Evolutionary conservation across 106 monocot species (phyloP), one percentile per base, ranked within the genome.

Genomic region (Platanthera zijinensis): DNA sequence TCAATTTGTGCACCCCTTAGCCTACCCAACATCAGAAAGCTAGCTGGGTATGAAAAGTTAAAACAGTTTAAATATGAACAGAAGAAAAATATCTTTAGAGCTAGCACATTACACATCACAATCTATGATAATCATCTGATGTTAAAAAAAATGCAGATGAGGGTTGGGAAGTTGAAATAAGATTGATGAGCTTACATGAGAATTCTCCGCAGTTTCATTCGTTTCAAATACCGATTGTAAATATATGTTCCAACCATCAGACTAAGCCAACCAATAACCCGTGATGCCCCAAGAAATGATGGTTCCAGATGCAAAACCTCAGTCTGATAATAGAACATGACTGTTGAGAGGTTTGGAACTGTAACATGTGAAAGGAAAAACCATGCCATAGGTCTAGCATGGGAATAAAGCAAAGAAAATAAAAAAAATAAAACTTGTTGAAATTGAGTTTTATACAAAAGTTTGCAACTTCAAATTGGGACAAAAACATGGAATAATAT

Each of bases 241-340:
- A 59, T 73, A 69, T 83, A 88, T 71, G 90, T 84, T 46, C 93
- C 93, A 82, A 93, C 9, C 84, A 93, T 86, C 54, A 93, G 84
- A 21, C 93, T 86, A 57, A 84, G 79, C 90, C 90, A 93, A n/a
- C 93, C 93, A 57, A 93, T 67, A 32, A 93, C 93, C 78, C 90
- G 93, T 51, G 84, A 74, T 77, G 84, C 86, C 48, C 93, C 93
- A 70, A 93, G 76, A 75, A 93, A 93, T 48, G 90, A 88, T 72
- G 93, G 80, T 72, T 90, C 93, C 77, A 93, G 67, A 64, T 93
- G 80, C 75, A 93, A 81, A 25, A 83, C 83, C 75, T 90, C 88
- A 79, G 84, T 90, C 84, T 90, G 90, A 77, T 93, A 93, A 78
- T 93, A 93, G 80, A 93, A 93, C 88, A 93, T 90, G 46, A 78